These are phyloP conservation scores for Garcia nutans DNA, from an alignment of 345 rosid genomes.

Conservation along the genomic window DNA sequence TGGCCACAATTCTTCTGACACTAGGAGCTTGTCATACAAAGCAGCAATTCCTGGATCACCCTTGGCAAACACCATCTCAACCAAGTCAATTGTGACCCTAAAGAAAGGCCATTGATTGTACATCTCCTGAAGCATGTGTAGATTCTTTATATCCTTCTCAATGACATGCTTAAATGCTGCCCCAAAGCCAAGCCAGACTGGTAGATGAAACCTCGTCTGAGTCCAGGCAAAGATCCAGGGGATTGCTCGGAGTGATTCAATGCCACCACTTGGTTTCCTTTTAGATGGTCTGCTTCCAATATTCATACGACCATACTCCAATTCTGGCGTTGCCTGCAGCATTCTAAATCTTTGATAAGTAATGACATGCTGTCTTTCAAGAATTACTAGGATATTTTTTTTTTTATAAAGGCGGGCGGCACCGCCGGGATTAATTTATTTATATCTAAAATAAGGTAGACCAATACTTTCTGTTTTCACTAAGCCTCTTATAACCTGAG, in stretches of 20 bases:
- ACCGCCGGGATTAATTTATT: too few relatives aligned
- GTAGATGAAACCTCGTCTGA: constrained; percentile 92
- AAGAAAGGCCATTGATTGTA: constrained; percentile 91
- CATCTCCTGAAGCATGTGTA: constrained; percentile 80
- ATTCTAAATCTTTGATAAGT: background rate
- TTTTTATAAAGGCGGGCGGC: too few relatives aligned
- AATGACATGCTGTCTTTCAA: background rate
- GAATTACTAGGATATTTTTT: background rate
- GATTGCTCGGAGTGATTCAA: constrained; percentile 91
- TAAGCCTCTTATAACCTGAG: too few relatives aligned
- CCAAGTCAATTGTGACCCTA: constrained; percentile 87
- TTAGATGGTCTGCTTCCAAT: constrained; percentile 96
- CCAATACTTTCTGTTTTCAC: too few relatives aligned
- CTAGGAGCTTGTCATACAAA: constrained; percentile 79
- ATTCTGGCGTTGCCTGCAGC: constrained; percentile 85
- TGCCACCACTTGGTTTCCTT: constrained; percentile 96
- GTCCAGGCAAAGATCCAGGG: constrained; percentile 99
- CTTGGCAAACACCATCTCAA: constrained; percentile 98
- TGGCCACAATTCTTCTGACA: constrained; percentile 67
- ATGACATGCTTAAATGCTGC: constrained; percentile 75
- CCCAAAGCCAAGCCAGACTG: constrained; percentile 97
- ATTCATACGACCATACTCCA: constrained; percentile 98
- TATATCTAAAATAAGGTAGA: too few relatives aligned
- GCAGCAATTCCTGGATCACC: constrained; percentile 92
- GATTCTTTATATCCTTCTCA: constrained; percentile 64